phyloP scores from a whole-genome alignment of 2,329 filamentous ascomycete species.

The Penicillium sp. region DNA sequence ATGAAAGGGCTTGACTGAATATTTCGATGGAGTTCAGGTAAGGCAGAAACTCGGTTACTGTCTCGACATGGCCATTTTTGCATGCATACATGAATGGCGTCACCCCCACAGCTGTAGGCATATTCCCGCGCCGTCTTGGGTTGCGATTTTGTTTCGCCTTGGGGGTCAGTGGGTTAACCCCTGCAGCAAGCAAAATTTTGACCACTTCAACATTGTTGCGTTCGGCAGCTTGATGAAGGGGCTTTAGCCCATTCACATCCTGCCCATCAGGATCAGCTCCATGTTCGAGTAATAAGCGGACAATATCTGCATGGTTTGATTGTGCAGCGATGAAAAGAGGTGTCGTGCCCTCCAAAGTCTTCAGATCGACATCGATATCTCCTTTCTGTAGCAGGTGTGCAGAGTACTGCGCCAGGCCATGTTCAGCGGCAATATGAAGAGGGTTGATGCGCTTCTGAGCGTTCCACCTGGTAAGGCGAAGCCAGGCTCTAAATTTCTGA shows the following conservation, averaged over 20 bases:
- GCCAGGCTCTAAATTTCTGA: constrained; percentile 1
- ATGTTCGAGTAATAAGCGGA: constrained; percentile 10
- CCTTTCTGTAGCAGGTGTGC: constrained; percentile 4
- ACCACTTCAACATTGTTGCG: constrained; percentile 13
- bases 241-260: constrained; percentile 10
- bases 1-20: background rate
- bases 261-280: constrained; percentile 14
- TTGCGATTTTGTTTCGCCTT: background rate
- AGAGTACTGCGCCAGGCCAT: constrained; percentile 5
- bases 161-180: constrained; percentile 14
- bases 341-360: background rate
- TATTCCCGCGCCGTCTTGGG: background rate
- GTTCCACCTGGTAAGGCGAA: background rate
- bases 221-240: constrained; percentile 20
- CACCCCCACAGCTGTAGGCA: background rate
- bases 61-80: background rate
- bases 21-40: background rate
- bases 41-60: background rate
- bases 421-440: constrained; percentile 12
- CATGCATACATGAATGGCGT: background rate
- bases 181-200: constrained; percentile 17
- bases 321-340: background rate
- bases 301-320: constrained; percentile 11
- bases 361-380: background rate
- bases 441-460: background rate